phyloP scores from a whole-genome alignment of 2,329 filamentous ascomycete genomes.

The Clonostachys byssicola region DNA sequence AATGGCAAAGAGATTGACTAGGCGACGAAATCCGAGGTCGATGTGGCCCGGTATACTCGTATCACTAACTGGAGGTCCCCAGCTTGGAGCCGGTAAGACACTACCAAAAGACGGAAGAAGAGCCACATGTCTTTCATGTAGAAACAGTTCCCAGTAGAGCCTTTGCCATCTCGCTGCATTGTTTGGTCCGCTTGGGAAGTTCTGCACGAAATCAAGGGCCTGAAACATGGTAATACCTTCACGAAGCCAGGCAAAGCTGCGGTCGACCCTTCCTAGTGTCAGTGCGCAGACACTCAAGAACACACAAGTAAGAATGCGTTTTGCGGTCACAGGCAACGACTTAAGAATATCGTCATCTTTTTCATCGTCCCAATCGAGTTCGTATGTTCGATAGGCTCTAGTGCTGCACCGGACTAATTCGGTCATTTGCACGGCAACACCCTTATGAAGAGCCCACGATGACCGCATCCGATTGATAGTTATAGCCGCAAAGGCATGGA shows the following conservation, averaged over 20 bases:
- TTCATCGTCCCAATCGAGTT: not conserved
- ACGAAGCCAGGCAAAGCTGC: constrained; percentile 44
- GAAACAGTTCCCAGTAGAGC: constrained; percentile 51
- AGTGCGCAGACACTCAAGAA: constrained; percentile 49
- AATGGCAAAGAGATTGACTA: constrained; percentile 28
- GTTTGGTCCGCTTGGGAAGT: not conserved
- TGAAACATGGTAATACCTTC: constrained; percentile 40
- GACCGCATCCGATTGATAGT: constrained; percentile 28
- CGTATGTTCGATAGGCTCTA: constrained; percentile 11
- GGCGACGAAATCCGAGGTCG: constrained; percentile 27
- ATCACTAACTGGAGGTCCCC: constrained; percentile 22
- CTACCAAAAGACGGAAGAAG: constrained; percentile 41
- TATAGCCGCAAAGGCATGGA: constrained; percentile 26
- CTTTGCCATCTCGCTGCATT: constrained; percentile 25
- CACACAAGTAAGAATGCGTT: constrained; percentile 43
- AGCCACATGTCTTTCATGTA: constrained; percentile 52
- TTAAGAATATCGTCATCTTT: constrained; percentile 25
- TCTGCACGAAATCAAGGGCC: constrained; percentile 11
- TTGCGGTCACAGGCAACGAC: constrained; percentile 34
- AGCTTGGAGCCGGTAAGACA: constrained; percentile 22
- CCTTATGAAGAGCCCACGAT: constrained; percentile 7
- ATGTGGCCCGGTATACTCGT: constrained; percentile 25
- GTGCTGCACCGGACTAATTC: constrained; percentile 19
- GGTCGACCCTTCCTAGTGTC: constrained; percentile 39
- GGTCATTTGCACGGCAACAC: constrained; percentile 19